Conservation (phyloP, 2,329 filamentous ascomycete species). For the Aspergillus sp. region DNA sequence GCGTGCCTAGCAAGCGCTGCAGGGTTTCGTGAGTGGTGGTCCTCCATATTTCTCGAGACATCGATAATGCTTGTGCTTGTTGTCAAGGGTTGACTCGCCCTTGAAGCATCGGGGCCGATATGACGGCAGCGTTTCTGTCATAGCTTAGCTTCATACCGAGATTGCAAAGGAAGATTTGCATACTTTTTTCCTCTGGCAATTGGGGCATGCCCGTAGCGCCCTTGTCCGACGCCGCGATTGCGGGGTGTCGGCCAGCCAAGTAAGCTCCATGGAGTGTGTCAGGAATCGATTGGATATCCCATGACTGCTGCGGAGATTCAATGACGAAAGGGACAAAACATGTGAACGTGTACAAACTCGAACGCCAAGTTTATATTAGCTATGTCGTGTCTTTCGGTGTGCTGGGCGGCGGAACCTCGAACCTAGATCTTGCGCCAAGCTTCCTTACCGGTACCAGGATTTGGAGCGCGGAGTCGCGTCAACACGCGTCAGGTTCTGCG, state of each 20-base stretch:
- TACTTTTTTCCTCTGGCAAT: constrained; percentile 33
- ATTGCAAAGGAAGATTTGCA: not conserved
- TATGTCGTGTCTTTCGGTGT: too few species aligned
- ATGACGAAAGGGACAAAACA: not conserved
- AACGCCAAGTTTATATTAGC: not conserved
- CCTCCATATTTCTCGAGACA: not conserved
- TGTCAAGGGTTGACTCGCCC: not conserved
- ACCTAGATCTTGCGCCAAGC: not conserved
- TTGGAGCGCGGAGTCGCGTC: not conserved
- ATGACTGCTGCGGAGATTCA: not conserved
- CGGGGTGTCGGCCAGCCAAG: constrained; percentile 35
- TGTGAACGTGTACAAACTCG: not conserved
- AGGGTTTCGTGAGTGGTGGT: not conserved
- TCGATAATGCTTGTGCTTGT: not conserved
- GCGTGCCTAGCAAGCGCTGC: not conserved
- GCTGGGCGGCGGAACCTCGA: too few species aligned
- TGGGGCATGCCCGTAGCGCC: constrained; percentile 32
- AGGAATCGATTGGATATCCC: not conserved
- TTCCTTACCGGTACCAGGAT: not conserved
- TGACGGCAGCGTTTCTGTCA: constrained; percentile 36
- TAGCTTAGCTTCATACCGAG: not conserved
- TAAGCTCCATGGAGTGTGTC: constrained; percentile 30
- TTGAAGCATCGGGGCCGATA: constrained; percentile 13
- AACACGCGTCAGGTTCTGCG: not conserved
- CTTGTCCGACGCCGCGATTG: constrained; percentile 32